Base-by-base conservation (phyloP, 148 eudicot species). In the Cornus kousa region DNA sequence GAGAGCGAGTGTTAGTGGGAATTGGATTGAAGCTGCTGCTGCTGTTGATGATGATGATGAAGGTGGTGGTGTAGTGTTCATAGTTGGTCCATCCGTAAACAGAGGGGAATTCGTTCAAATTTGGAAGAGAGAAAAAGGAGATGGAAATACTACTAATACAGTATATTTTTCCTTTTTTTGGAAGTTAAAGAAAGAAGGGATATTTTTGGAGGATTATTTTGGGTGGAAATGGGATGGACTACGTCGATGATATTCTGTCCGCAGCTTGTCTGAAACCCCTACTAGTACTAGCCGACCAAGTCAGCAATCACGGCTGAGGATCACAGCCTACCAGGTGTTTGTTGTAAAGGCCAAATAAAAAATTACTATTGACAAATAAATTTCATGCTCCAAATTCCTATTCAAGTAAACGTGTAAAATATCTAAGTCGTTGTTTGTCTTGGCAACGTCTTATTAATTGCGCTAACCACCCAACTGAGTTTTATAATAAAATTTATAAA, bases 1-100 rank as follows among this genome's bases (percentile, higher is more conserved):
- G 72, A 72, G 73, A 31, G 23, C 28, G 72, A 35, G 80, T 39
- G 74, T 70, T 8, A 7, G 68, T 48, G 78, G 81, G 81, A 55
- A n/a, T 35, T 28, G 79, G 50, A 50, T 40, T 5, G 82, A 23
- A 46, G 77, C 7, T 32, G 10, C 7, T 39, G 43, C 5, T 39
- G 83, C 28, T 28, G 28, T 24, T 50, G 82, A 53, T 37, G 82
- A 73, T 4, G 65, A 71, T 11, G 73, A 32, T 55, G 80, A 32
- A 13, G 53, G 35, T 39, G 75, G 28, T 72, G 68, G 60, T 48
- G 33, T 82, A 23, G 88, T 70, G 82, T 82, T 89, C 92, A 91
- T 91, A 74, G 71, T 83, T 80, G 65, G 74, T 82, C 91, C 90
- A 91, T 87, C 67, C 53, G 81, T 39, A 67, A 67, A 35, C 37